These are phyloP conservation scores for Plasmodium relictum DNA, from an alignment of 169 alveolate species.

Conservation along the genomic window DNA sequence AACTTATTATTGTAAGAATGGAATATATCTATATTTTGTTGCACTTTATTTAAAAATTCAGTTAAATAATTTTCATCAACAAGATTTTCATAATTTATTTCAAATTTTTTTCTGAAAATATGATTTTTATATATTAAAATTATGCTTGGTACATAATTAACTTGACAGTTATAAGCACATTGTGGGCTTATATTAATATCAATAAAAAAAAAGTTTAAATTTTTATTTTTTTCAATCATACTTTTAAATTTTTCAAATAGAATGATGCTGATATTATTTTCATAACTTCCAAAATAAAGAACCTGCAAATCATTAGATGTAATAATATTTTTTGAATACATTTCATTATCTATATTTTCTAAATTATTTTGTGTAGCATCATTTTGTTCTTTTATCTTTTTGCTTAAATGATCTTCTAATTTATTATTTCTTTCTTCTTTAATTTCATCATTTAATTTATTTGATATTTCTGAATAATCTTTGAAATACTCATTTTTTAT, in stretches of 20 bases:
- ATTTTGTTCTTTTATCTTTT: conserved; percentile 13
- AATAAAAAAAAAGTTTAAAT: conserved; percentile 62
- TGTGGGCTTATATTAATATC: conserved; percentile 72
- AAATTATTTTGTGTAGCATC: conserved; percentile 2
- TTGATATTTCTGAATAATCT: conserved; percentile 45
- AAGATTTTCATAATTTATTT: conserved; percentile 62
- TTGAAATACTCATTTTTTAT: conserved; percentile 70
- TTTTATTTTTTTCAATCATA: conserved; percentile 64
- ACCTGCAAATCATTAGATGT: conserved; percentile 61
- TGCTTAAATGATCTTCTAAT: background rate
- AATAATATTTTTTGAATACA: conserved; percentile 45
- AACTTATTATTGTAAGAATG: conserved; percentile 62
- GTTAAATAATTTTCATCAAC: conserved; percentile 48
- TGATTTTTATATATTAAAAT: conserved; percentile 65
- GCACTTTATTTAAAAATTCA: conserved; percentile 44
- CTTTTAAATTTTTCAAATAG: conserved; percentile 69
- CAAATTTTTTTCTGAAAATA: conserved; percentile 63
- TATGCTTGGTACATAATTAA: conserved; percentile 62
- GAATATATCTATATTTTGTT: conserved; percentile 44
- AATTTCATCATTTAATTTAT: background rate
- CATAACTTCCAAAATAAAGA: conserved; percentile 70
- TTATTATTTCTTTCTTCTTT: background rate
- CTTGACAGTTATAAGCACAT: conserved; percentile 56
- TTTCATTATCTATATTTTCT: conserved; percentile 24
- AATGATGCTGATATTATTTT: conserved; percentile 51